A percentile compares a stretch with the other conserved stretches of the same genome.
phyloP scores from a whole-genome alignment of 2,329 filamentous ascomycete genomes.

The Ophiostoma populinum region DNA sequence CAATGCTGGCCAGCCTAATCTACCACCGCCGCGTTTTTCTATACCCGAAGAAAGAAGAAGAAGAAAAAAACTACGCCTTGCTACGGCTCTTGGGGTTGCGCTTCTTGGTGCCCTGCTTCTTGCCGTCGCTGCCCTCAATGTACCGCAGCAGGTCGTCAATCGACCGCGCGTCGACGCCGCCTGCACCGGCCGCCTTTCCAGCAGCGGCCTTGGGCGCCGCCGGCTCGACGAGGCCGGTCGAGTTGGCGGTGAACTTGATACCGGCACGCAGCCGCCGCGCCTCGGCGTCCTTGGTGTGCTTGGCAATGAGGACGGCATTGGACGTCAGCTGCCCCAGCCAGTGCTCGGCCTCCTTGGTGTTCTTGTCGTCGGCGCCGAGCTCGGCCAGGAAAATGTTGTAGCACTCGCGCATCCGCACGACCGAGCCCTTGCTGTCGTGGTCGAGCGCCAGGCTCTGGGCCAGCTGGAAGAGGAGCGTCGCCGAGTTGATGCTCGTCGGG shows the following conservation, averaged over 20 bases:
- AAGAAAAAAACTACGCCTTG: neutral
- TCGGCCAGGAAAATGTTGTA: slow-evolving; percentile 87
- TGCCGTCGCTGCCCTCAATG: slow-evolving; percentile 60
- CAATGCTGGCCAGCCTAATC: slow-evolving; percentile 1
- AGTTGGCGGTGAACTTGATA: slow-evolving; percentile 50
- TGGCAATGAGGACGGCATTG: slow-evolving; percentile 86
- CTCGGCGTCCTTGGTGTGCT: slow-evolving; percentile 78
- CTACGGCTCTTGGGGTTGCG: slow-evolving; percentile 36
- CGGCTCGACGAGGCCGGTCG: slow-evolving; percentile 24
- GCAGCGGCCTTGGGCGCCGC: slow-evolving; percentile 20
- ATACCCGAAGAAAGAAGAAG: neutral
- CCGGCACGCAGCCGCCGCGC: slow-evolving; percentile 53
- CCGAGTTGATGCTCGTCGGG: slow-evolving; percentile 77
- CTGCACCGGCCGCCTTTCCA: slow-evolving; percentile 8
- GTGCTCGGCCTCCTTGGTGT: slow-evolving; percentile 92
- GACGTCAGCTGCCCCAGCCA: slow-evolving; percentile 95
- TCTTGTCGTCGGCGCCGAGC: slow-evolving; percentile 80
- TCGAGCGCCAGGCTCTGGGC: slow-evolving; percentile 92
- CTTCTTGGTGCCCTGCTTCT: slow-evolving; percentile 20
- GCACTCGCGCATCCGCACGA: slow-evolving; percentile 86
- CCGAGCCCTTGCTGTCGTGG: slow-evolving; percentile 79
- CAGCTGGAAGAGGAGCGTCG: slow-evolving; percentile 90
- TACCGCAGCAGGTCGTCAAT: slow-evolving; percentile 90
- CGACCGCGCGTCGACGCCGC: slow-evolving; percentile 54
- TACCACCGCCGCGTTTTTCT: slow-evolving; percentile 1